phyloP scores from a whole-genome alignment of 495 filamentous ascomycete species.

The Aspergillus ellipticus region DNA sequence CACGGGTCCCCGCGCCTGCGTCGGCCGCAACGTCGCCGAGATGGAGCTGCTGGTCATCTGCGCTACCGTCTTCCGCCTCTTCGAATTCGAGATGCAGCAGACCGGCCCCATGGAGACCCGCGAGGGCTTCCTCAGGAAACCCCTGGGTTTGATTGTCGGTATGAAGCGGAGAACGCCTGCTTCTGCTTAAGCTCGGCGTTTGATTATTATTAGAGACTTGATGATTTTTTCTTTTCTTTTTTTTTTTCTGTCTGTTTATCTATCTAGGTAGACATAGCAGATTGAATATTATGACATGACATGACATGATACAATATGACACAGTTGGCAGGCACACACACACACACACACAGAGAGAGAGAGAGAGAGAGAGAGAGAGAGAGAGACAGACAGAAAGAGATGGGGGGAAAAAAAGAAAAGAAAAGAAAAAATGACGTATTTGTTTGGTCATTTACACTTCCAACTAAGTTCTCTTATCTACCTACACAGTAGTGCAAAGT shows the following conservation, averaged over 20 bases:
- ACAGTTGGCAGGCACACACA: too few relatives aligned
- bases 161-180: conserved; percentile 39
- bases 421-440: too few relatives aligned
- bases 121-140: conserved; percentile 90
- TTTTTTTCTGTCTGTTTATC: background rate
- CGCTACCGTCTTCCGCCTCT: conserved; percentile 69
- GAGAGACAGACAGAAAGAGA: background rate
- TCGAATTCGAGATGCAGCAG: conserved; percentile 71
- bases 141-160: conserved; percentile 68
- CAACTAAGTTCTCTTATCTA: too few relatives aligned
- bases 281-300: background rate
- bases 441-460: too few relatives aligned
- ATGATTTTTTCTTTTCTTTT: background rate
- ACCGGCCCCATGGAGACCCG: conserved; percentile 65
- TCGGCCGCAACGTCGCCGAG: conserved; percentile 85
- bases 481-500: too few relatives aligned
- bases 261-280: too few relatives aligned
- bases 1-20: conserved; percentile 75
- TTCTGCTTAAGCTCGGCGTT: background rate
- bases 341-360: too few relatives aligned
- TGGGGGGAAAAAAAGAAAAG: too few relatives aligned
- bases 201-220: background rate
- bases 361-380: background rate
- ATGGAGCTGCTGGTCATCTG: conserved; percentile 88
- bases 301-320: background rate